Evolutionary conservation across 768 basidiomycete genomes (phyloP), one percentile per base, ranked within the genome.

Genomic region (Boletus rubropictus): DNA sequence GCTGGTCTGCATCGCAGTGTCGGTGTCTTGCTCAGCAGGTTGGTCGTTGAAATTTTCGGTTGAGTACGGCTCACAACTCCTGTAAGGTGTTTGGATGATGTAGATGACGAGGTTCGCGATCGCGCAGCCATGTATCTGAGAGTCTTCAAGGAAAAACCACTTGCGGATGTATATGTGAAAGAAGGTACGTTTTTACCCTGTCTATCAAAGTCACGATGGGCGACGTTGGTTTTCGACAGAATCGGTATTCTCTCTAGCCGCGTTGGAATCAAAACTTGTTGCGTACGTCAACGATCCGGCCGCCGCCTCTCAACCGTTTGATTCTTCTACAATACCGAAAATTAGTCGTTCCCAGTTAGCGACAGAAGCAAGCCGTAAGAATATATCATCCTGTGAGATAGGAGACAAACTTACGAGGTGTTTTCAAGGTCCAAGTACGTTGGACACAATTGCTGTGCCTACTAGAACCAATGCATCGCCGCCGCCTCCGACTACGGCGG

Each of bases 91-190:
- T 72, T 99, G 57, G 95, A 98, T 63, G 96, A 99, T 65, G 90
- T 97, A 17, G 96, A 99, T 51, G 96, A 99, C 60, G 96, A 99
- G 73, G 96, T 99, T 44, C 84, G 96, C 36, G 96, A 99, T 68
- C 87, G 96, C 41, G 96, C 96, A 5, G 89, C 96, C 8, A 77
- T 99, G 69, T 98, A 96, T 67, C 78, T 98, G 52, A 86, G 80
- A 66, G 79, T 87, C 4, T 81, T 95, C 61, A 78, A 82, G 55
- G 88, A 87, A 62, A 79, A 86, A 54, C 68, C 78, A 9, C 73
- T 99, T 47, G 90, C 89, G 9, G 84, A 89, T 58, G 76, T 78
- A 15, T 97, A 93, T 63, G 81, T 98, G 53, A 92, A 87, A 70
- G 92, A 96, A 71, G 95, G 95, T 93, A 52, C 38, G 76, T 52